Evolutionary conservation across 2,329 filamentous ascomycete species (phyloP).

Genomic region (Sphaerulina vaccinii): DNA sequence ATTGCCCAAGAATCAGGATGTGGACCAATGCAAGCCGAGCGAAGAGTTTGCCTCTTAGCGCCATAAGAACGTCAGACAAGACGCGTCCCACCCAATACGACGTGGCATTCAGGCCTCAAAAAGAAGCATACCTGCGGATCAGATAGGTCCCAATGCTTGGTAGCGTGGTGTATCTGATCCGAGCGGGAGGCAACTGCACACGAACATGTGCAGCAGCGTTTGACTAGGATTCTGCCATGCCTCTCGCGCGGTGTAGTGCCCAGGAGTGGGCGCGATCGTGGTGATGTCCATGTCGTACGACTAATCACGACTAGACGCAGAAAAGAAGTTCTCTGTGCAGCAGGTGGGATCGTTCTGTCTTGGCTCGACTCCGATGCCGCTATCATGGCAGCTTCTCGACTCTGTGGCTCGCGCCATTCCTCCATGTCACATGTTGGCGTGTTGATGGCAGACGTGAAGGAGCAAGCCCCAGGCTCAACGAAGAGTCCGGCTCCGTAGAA

Average conservation of each 20-base stretch:
- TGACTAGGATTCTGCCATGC: not conserved
- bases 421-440: conserved; percentile 2
- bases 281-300: conserved; percentile 1
- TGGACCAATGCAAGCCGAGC: no score
- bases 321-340: not conserved
- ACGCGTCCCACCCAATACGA: not conserved
- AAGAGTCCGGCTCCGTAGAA: not conserved
- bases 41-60: not conserved
- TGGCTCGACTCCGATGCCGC: conserved; percentile 17
- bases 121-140: not conserved
- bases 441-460: not conserved
- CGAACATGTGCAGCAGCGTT: not conserved
- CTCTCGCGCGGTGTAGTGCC: not conserved
- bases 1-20: no score
- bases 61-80: not conserved
- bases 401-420: not conserved
- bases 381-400: conserved; percentile 5
- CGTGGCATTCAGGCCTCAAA: not conserved
- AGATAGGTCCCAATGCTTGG: not conserved
- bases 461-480: not conserved
- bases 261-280: conserved; percentile 1
- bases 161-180: not conserved
- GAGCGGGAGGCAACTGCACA: conserved; percentile 1
- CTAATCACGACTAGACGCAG: not conserved
- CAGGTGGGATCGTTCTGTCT: not conserved